A percentile compares a stretch with the other conserved stretches of the same genome.
phyloP scores from a whole-genome alignment of 306 rosid species.

The Urtica urens region DNA sequence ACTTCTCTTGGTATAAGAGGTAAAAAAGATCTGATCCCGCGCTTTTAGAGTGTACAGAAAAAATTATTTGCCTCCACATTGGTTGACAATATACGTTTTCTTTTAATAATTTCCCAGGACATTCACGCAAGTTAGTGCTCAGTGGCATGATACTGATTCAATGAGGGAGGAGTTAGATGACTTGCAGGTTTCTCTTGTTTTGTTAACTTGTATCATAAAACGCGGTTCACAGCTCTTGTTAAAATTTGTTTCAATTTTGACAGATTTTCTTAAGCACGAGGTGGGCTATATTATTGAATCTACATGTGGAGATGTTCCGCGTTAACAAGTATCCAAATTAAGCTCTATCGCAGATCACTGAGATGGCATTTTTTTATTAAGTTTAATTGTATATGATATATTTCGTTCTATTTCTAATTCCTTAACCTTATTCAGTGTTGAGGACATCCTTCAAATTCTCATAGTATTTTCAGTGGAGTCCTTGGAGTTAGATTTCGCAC shows the following conservation, averaged over 20 bases:
- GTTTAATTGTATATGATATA: constrained; percentile 1
- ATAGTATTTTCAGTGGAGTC: constrained; percentile 94
- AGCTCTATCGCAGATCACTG: background rate
- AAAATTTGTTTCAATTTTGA: constrained; percentile 13
- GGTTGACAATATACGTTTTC: background rate
- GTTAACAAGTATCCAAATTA: constrained; percentile 93
- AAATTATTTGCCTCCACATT: background rate
- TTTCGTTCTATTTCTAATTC: constrained; percentile 28
- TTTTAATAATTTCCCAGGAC: constrained; percentile 45
- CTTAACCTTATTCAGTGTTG: constrained; percentile 81
- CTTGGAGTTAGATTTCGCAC: constrained; percentile 86
- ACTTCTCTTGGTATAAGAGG: constrained; percentile 98
- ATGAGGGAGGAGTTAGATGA: constrained; percentile 99
- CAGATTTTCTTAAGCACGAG: constrained; percentile 98
- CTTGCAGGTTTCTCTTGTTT: constrained; percentile 54
- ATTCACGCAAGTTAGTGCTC: constrained; percentile 95
- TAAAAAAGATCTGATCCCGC: constrained; percentile 15
- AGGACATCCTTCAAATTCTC: constrained; percentile 95
- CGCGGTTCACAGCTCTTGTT: too few species aligned
- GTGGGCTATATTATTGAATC: constrained; percentile 94
- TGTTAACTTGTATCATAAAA: too few species aligned
- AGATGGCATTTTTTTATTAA: background rate
- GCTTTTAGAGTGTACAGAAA: background rate
- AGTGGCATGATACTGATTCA: constrained; percentile 97
- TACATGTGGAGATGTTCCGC: constrained; percentile 99